A percentile compares a stretch with the other conserved stretches of the same genome.
phyloP scores from a whole-genome alignment of 2,329 filamentous ascomycete species.

The Calonectria multiphialidica region DNA sequence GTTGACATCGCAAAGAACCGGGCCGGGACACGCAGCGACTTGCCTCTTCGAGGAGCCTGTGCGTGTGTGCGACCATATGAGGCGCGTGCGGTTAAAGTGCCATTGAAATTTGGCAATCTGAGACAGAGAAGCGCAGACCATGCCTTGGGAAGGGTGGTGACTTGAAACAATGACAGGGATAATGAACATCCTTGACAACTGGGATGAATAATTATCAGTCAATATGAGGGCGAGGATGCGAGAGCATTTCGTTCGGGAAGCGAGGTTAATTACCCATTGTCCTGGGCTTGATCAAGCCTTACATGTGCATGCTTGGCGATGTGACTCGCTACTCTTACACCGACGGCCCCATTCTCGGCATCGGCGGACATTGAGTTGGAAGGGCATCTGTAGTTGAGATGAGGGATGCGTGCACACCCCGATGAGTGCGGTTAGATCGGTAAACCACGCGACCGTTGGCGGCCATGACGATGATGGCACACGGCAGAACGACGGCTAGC shows the following conservation, averaged over 20 bases:
- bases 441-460: not conserved
- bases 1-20: not conserved
- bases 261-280: not conserved
- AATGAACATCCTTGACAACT: conserved; percentile 3
- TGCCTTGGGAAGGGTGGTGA: conserved; percentile 24
- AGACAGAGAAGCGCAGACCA: conserved; percentile 36
- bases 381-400: conserved; percentile 1
- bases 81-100: conserved; percentile 24
- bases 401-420: conserved; percentile 1
- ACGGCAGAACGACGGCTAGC: not conserved
- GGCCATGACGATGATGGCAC: not conserved
- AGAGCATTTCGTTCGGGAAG: conserved; percentile 14
- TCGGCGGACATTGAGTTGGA: not conserved
- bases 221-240: conserved; percentile 3
- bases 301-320: not conserved
- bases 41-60: not conserved
- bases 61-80: conserved; percentile 5
- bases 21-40: not conserved
- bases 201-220: conserved; percentile 6
- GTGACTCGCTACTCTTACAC: not conserved
- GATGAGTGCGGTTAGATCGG: conserved; percentile 6
- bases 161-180: conserved; percentile 37
- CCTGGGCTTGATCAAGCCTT: conserved; percentile 3
- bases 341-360: not conserved
- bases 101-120: conserved; percentile 44